Conservation (phyloP, 345 rosid species). For the Euphorbia lathyris region DNA sequence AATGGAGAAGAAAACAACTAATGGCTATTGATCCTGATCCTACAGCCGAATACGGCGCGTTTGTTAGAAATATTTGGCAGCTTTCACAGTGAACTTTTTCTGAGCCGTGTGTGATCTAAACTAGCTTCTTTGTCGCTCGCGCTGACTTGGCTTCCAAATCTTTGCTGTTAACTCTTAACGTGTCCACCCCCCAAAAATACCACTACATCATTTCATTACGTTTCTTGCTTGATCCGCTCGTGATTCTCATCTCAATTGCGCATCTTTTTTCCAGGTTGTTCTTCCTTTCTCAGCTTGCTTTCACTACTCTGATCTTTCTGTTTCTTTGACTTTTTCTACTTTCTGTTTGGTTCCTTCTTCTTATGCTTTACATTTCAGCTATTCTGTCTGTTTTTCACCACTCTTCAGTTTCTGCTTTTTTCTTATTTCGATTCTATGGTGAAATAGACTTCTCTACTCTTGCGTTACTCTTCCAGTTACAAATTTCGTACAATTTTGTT, state of each 20-base stretch:
- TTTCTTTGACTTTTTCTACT: not conserved
- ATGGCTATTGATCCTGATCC: not conserved
- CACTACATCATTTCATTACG: not conserved
- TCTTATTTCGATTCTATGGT: too few species aligned
- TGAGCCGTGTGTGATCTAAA: not conserved
- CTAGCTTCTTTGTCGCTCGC: not conserved
- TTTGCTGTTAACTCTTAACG: not conserved
- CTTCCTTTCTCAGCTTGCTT: not conserved
- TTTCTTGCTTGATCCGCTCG: not conserved
- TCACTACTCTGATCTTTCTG: not conserved
- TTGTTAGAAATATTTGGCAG: not conserved
- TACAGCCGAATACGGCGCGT: not conserved
- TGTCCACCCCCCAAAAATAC: not conserved
- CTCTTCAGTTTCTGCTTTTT: slow-evolving; percentile 11
- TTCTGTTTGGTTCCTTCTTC: not conserved
- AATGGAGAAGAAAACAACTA: not conserved
- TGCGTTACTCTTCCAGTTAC: slow-evolving; percentile 13
- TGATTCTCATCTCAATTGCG: not conserved
- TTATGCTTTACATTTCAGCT: too few species aligned
- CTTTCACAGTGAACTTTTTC: not conserved
- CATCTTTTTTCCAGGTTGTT: slow-evolving; percentile 18
- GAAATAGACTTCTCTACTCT: slow-evolving; percentile 9
- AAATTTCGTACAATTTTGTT: too few species aligned
- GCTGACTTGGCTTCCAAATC: not conserved
- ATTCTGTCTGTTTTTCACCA: not conserved